These are phyloP conservation scores for Saprolegnia diclina DNA, from an alignment of 352 stramenopile species.

Conservation along the genomic window DNA sequence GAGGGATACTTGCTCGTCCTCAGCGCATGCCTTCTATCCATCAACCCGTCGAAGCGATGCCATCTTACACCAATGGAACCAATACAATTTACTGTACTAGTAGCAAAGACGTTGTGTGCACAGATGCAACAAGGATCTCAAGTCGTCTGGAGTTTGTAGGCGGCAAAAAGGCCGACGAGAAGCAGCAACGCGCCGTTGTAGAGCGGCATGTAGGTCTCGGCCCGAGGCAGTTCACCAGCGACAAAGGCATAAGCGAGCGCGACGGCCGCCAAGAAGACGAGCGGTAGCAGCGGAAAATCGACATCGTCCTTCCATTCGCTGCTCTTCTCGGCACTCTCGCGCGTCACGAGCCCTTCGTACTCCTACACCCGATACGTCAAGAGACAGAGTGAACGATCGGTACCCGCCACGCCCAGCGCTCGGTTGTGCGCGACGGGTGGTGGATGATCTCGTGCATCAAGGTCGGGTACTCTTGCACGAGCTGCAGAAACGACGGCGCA, in stretches of 20 bases:
- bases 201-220: conserved; percentile 4
- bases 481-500: conserved; percentile 17
- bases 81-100: too few species aligned
- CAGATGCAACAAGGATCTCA: too few species aligned
- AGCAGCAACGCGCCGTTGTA: conserved; percentile 1
- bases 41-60: too few species aligned
- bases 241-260: conserved; percentile 8
- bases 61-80: too few species aligned
- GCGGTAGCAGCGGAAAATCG: not conserved
- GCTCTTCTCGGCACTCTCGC: not conserved
- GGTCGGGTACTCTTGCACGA: conserved; percentile 11
- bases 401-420: conserved; percentile 22
- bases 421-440: conserved; percentile 11
- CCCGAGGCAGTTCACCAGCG: conserved; percentile 9
- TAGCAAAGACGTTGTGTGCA: too few species aligned
- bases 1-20: too few species aligned
- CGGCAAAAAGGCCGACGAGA: too few species aligned
- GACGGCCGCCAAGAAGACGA: conserved; percentile 15
- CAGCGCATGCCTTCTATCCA: too few species aligned
- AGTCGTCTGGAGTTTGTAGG: too few species aligned
- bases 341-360: not conserved
- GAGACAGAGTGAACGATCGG: not conserved
- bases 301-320: not conserved
- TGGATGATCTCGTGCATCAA: conserved; percentile 25
- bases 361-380: not conserved